Conservation (phyloP, 495 filamentous ascomycete species). For the Clavariopsis aquatica region DNA sequence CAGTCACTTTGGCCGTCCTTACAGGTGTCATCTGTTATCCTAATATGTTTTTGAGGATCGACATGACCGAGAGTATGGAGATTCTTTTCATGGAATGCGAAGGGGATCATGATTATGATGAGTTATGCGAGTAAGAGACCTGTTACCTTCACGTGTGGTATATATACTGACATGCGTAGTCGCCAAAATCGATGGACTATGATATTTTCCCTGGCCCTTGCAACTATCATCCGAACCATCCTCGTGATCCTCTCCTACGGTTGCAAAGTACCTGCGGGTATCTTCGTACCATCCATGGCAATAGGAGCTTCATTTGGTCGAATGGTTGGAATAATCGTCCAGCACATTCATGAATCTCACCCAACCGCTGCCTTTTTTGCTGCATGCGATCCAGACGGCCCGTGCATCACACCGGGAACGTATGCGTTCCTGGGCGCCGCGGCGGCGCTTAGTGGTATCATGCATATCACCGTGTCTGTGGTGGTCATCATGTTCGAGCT, state of each 20-base stretch:
- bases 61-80: constrained; percentile 99
- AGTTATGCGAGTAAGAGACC: constrained; percentile 73
- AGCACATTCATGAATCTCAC: constrained; percentile 80
- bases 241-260: constrained; percentile 97
- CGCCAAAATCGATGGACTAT: constrained; percentile 70
- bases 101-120: constrained; percentile 86
- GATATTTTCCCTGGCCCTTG: constrained; percentile 74
- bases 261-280: constrained; percentile 96
- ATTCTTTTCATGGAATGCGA: constrained; percentile 95
- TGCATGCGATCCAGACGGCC: constrained; percentile 85
- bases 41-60: constrained; percentile 92
- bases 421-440: constrained; percentile 93
- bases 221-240: constrained; percentile 77
- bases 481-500: constrained; percentile 99
- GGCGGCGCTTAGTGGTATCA: constrained; percentile 95
- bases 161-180: constrained; percentile 39
- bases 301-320: constrained; percentile 92
- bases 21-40: constrained; percentile 94
- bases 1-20: constrained; percentile 74
- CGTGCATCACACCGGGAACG: constrained; percentile 94
- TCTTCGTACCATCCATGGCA: constrained; percentile 98
- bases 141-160: neutral
- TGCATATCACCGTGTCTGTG: constrained; percentile 95
- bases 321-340: constrained; percentile 91
- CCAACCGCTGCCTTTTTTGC: constrained; percentile 83